Percentiles rank a stretch among this genome's conserved stretches.
Evolutionary conservation across 2,329 filamentous ascomycete species (phyloP).

Genomic region (Cladophialophora bantiana): DNA sequence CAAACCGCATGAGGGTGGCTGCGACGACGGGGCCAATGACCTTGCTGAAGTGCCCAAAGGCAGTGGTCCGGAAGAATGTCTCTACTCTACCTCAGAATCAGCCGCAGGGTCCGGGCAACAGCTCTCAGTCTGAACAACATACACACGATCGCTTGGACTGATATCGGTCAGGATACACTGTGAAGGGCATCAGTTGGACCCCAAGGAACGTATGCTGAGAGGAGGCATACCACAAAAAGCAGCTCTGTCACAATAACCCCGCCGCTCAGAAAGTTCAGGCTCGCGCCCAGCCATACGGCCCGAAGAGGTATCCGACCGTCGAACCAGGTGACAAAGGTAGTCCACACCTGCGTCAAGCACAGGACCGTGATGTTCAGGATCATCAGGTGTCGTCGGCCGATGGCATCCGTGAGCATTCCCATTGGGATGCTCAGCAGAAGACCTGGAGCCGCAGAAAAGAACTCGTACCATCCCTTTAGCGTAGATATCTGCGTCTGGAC

Average conservation of each 20-base stretch:
- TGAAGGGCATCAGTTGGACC: neutral
- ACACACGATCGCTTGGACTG: conserved; percentile 52
- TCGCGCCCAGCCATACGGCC: conserved; percentile 57
- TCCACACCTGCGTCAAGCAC: conserved; percentile 37
- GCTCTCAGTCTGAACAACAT: conserved; percentile 44
- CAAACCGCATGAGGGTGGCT: conserved; percentile 48
- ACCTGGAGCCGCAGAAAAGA: conserved; percentile 54
- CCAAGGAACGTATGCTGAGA: neutral
- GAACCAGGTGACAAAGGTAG: conserved; percentile 46
- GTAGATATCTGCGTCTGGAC: conserved; percentile 59
- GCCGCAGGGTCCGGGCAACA: conserved; percentile 26
- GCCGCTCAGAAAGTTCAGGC: conserved; percentile 56
- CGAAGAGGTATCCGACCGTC: conserved; percentile 53
- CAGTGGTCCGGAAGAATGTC: conserved; percentile 51
- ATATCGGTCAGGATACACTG: conserved; percentile 60
- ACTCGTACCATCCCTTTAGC: conserved; percentile 59
- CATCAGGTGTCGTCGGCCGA: conserved; percentile 55
- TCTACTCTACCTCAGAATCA: conserved; percentile 47
- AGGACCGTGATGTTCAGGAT: conserved; percentile 48
- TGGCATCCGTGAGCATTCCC: conserved; percentile 57
- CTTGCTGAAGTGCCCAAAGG: conserved; percentile 48
- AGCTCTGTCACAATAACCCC: conserved; percentile 57
- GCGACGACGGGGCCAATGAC: conserved; percentile 49
- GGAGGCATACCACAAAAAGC: conserved; percentile 48
- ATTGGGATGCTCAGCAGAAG: conserved; percentile 58